Conservation (phyloP, 2,329 filamentous ascomycete genomes). For the Trichoderma atroviride region DNA sequence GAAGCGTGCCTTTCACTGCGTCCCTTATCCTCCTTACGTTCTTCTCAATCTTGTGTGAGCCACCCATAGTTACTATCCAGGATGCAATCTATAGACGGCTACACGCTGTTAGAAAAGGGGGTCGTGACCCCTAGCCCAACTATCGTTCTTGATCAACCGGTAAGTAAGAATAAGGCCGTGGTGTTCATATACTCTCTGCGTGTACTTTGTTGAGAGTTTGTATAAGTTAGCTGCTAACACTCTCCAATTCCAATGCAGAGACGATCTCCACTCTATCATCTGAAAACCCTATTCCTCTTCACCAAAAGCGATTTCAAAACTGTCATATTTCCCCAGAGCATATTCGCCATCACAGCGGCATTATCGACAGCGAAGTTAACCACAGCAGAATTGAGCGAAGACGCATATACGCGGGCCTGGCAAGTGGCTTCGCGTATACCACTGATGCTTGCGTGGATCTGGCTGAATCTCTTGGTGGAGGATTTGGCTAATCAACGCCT, state of each 20-base stretch:
- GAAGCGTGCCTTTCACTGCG: background rate
- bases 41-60: background rate
- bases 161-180: background rate
- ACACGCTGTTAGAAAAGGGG: constrained; percentile 6
- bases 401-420: background rate
- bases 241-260: background rate
- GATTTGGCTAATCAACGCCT: constrained; percentile 37
- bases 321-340: constrained; percentile 37
- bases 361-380: constrained; percentile 19
- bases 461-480: constrained; percentile 36
- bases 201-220: background rate
- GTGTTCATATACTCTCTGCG: background rate
- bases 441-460: constrained; percentile 33
- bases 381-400: background rate
- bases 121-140: background rate
- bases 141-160: background rate
- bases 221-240: background rate
- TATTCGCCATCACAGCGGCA: constrained; percentile 32
- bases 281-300: constrained; percentile 36
- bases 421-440: constrained; percentile 26
- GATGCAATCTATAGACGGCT: constrained; percentile 2
- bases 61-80: background rate
- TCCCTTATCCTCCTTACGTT: background rate
- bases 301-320: constrained; percentile 41
- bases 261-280: constrained; percentile 22